phyloP scores from a whole-genome alignment of 331 rosid species.

The Rosa hybrid region DNA sequence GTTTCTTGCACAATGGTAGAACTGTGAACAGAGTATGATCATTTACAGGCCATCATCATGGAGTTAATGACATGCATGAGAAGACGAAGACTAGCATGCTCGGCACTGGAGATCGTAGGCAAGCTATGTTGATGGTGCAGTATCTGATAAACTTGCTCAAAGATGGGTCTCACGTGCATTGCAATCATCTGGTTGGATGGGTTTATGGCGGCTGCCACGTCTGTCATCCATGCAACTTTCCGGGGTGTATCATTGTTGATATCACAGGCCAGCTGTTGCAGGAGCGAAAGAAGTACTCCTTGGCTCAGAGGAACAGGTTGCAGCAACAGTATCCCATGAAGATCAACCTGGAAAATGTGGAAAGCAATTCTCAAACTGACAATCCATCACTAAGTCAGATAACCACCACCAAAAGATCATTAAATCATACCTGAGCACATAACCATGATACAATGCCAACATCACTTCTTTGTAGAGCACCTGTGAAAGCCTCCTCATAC shows the following conservation, averaged over 20 bases:
- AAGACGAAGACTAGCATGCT: constrained; percentile 63
- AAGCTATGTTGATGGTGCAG: constrained; percentile 82
- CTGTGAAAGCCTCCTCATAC: constrained; percentile 90
- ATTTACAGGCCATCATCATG: constrained; percentile 82
- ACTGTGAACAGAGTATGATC: constrained; percentile 20
- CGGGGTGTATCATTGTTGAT: constrained; percentile 61
- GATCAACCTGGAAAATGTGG: constrained; percentile 64
- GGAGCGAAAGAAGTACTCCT: constrained; percentile 90
- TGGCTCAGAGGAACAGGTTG: constrained; percentile 89
- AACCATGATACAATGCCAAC: constrained; percentile 93
- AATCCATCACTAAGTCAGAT: not conserved
- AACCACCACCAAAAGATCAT: not conserved
- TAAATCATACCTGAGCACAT: constrained; percentile 77
- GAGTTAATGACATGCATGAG: constrained; percentile 93
- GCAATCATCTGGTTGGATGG: constrained; percentile 66
- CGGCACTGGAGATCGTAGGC: constrained; percentile 52
- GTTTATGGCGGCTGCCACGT: constrained; percentile 63
- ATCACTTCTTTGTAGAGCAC: constrained; percentile 90
- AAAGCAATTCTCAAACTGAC: not conserved
- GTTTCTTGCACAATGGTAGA: constrained; percentile 27
- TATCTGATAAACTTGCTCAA: constrained; percentile 91
- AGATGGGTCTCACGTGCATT: constrained; percentile 73
- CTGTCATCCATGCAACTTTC: constrained; percentile 86
- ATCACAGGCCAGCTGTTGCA: constrained; percentile 94
- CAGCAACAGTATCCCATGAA: constrained; percentile 57